These are phyloP conservation scores for Solanum gandarillasii DNA, from an alignment of 257 asterid species.

Conservation along the genomic window DNA sequence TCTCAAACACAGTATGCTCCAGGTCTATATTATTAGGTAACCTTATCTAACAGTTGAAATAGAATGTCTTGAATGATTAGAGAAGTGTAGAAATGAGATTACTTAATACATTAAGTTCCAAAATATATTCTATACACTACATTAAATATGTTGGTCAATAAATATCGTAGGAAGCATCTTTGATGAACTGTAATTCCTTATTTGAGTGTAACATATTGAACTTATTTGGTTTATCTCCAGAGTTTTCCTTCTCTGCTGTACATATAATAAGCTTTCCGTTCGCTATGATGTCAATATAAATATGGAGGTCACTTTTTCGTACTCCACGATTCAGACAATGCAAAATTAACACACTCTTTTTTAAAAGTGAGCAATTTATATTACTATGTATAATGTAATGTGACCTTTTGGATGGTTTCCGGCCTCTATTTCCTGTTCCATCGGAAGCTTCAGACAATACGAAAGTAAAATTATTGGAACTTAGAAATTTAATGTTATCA, in stretches of 20 bases:
- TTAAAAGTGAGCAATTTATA: background rate
- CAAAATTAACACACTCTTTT: background rate
- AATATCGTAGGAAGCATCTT: background rate
- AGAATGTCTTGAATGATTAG: background rate
- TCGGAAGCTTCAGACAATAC: background rate
- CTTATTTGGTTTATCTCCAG: background rate
- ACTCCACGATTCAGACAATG: background rate
- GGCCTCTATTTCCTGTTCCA: background rate
- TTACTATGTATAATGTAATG: background rate
- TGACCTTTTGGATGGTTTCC: background rate
- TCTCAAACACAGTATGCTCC: background rate
- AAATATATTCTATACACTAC: background rate
- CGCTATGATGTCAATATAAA: background rate
- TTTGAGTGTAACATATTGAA: background rate
- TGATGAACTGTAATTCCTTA: background rate
- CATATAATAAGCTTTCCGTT: background rate
- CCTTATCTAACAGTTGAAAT: background rate
- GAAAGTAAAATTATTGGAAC: background rate
- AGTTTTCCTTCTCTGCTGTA: background rate
- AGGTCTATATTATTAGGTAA: background rate
- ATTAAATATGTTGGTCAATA: background rate
- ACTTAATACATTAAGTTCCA: background rate
- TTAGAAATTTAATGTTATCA: background rate
- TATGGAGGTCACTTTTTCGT: background rate
- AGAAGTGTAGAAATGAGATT: background rate